phyloP scores from a whole-genome alignment of 2,329 filamentous ascomycete genomes.

The Trichoderma polysporum region DNA sequence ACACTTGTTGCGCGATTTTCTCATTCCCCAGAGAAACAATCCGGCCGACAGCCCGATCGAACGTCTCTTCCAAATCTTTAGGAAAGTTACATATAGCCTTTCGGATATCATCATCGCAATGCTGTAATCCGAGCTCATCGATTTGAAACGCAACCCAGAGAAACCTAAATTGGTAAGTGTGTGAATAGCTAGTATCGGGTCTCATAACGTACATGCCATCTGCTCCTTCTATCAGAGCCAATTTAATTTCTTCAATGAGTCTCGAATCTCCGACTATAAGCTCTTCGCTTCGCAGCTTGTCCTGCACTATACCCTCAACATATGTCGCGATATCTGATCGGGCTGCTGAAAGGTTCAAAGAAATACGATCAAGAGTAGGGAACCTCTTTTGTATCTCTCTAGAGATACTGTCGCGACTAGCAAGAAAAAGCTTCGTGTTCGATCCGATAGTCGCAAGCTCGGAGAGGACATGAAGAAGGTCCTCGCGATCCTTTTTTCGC shows the following conservation, averaged over 20 bases:
- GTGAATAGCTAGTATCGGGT: not conserved
- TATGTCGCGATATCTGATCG: constrained; percentile 21
- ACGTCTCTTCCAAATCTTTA: constrained; percentile 21
- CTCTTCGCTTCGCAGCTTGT: constrained; percentile 14
- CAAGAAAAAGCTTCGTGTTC: constrained; percentile 30
- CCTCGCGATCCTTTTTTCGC: constrained; percentile 27
- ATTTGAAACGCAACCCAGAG: constrained; percentile 41
- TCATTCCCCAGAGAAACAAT: constrained; percentile 14
- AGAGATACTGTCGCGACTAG: constrained; percentile 30
- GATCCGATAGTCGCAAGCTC: not conserved
- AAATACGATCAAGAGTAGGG: not conserved
- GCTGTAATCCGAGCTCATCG: constrained; percentile 35
- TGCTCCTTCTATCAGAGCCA: constrained; percentile 30
- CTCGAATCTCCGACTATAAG: constrained; percentile 24
- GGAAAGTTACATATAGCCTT: constrained; percentile 18
- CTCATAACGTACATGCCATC: constrained; percentile 36
- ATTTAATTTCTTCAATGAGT: constrained; percentile 30
- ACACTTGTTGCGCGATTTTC: not conserved
- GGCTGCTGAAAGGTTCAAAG: not conserved
- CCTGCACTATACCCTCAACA: constrained; percentile 16
- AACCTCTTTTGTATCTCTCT: constrained; percentile 21
- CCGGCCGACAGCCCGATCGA: constrained; percentile 21
- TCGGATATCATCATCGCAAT: constrained; percentile 26
- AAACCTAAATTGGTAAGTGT: constrained; percentile 33
- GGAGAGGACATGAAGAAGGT: not conserved